Evolutionary conservation across 306 rosid genomes (phyloP).

Genomic region (Pyrus communis): DNA sequence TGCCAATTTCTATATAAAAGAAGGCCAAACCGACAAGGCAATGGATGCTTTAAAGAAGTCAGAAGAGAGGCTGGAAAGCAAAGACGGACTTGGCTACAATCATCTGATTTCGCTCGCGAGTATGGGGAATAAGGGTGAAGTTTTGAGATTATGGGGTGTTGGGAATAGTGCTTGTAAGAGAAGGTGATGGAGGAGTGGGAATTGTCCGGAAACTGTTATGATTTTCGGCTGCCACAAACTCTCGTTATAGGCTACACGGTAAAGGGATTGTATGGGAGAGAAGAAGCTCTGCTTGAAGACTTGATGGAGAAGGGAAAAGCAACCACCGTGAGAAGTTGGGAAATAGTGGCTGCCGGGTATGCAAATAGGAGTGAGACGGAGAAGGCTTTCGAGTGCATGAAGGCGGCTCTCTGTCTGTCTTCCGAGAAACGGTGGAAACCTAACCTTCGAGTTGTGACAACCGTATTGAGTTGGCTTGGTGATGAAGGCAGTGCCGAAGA

Average conservation of each 20-base stretch:
- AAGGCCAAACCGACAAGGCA: constrained; percentile 38
- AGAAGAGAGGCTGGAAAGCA: constrained; percentile 56
- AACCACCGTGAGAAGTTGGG: constrained; percentile 56
- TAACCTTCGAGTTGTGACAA: constrained; percentile 20
- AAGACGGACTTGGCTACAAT: constrained; percentile 60
- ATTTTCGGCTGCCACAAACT: constrained; percentile 49
- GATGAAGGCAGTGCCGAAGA: constrained; percentile 50
- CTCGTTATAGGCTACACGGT: constrained; percentile 43
- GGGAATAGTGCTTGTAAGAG: constrained; percentile 55
- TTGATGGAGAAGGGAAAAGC: constrained; percentile 44
- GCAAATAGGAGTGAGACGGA: constrained; percentile 41
- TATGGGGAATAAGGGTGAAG: constrained; percentile 54
- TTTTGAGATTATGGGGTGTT: constrained; percentile 58
- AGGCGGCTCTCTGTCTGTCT: constrained; percentile 34
- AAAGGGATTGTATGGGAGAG: constrained; percentile 51
- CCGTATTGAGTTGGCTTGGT: constrained; percentile 53
- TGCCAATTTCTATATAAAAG: constrained; percentile 59
- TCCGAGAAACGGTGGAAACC: constrained; percentile 54
- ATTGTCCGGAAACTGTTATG: constrained; percentile 63
- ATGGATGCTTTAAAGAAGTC: constrained; percentile 47
- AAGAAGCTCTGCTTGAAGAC: constrained; percentile 55
- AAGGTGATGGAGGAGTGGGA: constrained; percentile 66
- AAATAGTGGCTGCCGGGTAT: constrained; percentile 46
- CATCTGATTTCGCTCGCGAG: constrained; percentile 62
- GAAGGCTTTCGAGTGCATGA: constrained; percentile 51